Base-by-base conservation (phyloP, 805 yeast genomes). In the Kuraishia borneana region DNA sequence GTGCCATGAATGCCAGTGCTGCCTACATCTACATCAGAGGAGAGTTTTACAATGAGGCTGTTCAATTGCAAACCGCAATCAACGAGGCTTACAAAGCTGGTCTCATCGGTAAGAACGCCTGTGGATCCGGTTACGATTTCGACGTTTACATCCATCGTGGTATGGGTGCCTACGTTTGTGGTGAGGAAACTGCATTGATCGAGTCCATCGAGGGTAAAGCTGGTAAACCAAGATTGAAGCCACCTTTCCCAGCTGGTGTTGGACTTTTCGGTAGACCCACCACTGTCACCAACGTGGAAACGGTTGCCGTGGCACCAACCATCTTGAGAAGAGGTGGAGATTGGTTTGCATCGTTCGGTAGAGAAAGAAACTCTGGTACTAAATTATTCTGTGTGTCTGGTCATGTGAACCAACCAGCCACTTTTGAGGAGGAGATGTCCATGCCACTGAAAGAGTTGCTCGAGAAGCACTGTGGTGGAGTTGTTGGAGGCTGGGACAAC, bases 181-280 rank as follows among this genome's bases (percentile, higher is more conserved):
- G 95, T 49, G 95, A 84, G 61, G 95, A 84, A 61, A 84, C 95
- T 29, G 87, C 94, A 4, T 63, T 84, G 54, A 83, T 84, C 52
- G 95, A 84, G 63, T 77, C 88, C 3, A 65, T 84, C 36, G 95
- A 84, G 63, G 95, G 95, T 48, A 84, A 84, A 60, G 94, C 92
- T 38, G 95, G 95, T 44, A 84, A 84, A 61, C 95, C 95, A 46
- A 76, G 95, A 61, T 70, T 84, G 56, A 84, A 84, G 74, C 95
- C 95, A 25, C 95, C 95, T 43, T 84, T 84, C 73, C 95, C 95
- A 23, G 95, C 94, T 23, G 95, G 94, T 50, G 89, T 83, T 39
- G 95, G 95, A 49, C 65, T 84, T 36, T 84, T 81, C 46, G 95
- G 95, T 50, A 73, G 95, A 58, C 95, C 95, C 44, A 74, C 88